Percentiles rank a stretch among this genome's conserved stretches.
These are phyloP conservation scores for Cladosporium phlei DNA, from an alignment of 2,329 filamentous ascomycete genomes.

Conservation along the genomic window DNA sequence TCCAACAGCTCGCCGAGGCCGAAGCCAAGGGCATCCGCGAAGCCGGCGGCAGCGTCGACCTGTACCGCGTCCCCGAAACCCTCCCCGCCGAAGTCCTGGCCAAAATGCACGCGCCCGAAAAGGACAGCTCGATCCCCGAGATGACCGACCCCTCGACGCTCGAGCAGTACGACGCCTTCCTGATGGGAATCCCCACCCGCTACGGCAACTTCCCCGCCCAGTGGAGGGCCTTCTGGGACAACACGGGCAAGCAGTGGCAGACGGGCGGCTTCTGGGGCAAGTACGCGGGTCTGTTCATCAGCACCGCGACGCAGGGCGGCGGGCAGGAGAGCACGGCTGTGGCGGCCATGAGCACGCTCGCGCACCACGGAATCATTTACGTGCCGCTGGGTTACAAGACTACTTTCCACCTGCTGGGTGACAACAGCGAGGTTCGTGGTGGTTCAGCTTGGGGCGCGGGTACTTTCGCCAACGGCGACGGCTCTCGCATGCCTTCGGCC, in stretches of 20 bases:
- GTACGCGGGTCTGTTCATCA: slow-evolving; percentile 85
- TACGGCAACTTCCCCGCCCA: slow-evolving; percentile 97
- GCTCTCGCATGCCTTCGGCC: slow-evolving; percentile 71
- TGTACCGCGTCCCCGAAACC: slow-evolving; percentile 88
- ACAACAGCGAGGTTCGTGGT: slow-evolving; percentile 75
- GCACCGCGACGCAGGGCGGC: slow-evolving; percentile 76
- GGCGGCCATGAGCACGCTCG: slow-evolving; percentile 73
- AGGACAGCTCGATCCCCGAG: slow-evolving; percentile 59
- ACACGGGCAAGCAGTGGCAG: slow-evolving; percentile 62
- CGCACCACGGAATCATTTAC: slow-evolving; percentile 92
- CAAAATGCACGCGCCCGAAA: slow-evolving; percentile 88
- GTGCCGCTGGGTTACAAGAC: slow-evolving; percentile 93
- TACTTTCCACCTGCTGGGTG: slow-evolving; percentile 63
- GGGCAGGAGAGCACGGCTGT: slow-evolving; percentile 89
- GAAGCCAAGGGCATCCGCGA: slow-evolving; percentile 87
- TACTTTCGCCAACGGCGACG: slow-evolving; percentile 73
- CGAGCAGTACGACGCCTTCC: slow-evolving; percentile 75
- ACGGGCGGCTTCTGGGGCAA: slow-evolving; percentile 73
- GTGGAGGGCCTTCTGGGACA: slow-evolving; percentile 91
- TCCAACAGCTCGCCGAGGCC: slow-evolving; percentile 75
- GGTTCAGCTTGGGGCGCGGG: slow-evolving; percentile 91
- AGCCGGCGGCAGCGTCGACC: slow-evolving; percentile 73
- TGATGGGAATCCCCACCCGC: slow-evolving; percentile 90
- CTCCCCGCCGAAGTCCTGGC: slow-evolving; percentile 73
- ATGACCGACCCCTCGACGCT: slow-evolving; percentile 59